phyloP scores from a whole-genome alignment of 164 flowering plant species.

The Platanus orientalis region DNA sequence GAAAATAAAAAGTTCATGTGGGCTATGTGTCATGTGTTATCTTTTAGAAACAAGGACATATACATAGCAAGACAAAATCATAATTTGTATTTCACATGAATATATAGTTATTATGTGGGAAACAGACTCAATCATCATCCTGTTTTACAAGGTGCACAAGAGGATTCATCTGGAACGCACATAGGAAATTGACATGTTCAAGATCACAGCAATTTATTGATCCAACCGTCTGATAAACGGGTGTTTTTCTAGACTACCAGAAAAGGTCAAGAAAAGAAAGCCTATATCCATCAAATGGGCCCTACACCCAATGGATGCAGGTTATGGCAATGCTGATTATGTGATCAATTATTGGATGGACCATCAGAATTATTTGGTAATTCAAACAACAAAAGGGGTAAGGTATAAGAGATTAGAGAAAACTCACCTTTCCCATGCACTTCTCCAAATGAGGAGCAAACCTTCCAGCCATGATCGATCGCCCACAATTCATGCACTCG shows the following conservation, averaged over 20 bases:
- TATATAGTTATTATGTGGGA: too few relatives aligned
- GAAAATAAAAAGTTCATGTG: too few relatives aligned
- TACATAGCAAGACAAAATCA: too few relatives aligned
- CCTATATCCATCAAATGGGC: background rate
- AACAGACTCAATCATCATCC: too few relatives aligned
- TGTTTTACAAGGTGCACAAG: background rate
- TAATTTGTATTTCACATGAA: too few relatives aligned
- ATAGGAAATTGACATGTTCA: too few relatives aligned
- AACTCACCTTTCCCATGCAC: constrained; percentile 96
- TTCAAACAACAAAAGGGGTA: background rate
- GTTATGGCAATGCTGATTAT: too few relatives aligned
- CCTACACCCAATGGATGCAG: background rate
- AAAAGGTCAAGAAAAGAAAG: background rate
- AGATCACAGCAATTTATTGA: background rate
- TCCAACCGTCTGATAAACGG: constrained; percentile 1
- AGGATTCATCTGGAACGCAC: background rate
- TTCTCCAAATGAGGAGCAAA: constrained; percentile 98
- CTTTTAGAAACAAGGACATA: too few relatives aligned
- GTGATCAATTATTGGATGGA: background rate
- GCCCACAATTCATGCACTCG: constrained; percentile 96
- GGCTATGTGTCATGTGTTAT: too few relatives aligned
- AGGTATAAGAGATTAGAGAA: background rate
- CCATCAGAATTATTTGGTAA: background rate
- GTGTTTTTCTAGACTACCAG: background rate
- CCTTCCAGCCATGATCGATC: constrained; percentile 79